These are phyloP conservation scores for Fusarium temperatum DNA, from an alignment of 2,329 filamentous ascomycete genomes.

Conservation along the genomic window DNA sequence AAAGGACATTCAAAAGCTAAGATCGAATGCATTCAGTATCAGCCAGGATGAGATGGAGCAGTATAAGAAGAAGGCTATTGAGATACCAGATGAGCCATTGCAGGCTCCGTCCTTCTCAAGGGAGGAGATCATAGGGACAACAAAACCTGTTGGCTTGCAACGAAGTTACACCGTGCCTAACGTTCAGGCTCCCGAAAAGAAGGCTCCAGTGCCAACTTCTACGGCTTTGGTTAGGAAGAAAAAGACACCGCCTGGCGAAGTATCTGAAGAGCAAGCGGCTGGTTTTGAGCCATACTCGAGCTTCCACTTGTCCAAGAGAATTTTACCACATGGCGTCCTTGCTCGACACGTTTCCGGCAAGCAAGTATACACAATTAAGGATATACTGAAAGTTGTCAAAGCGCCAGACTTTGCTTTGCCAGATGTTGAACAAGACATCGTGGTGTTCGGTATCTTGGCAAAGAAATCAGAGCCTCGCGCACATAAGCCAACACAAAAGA, in stretches of 20 bases:
- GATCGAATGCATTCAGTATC: conserved; percentile 67
- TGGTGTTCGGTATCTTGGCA: conserved; percentile 87
- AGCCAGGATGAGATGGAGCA: conserved; percentile 66
- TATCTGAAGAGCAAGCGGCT: conserved; percentile 40
- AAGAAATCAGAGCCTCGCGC: conserved; percentile 83
- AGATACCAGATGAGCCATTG: conserved; percentile 60
- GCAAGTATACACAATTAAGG: conserved; percentile 79
- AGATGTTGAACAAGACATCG: conserved; percentile 84
- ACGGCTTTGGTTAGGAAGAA: conserved; percentile 15
- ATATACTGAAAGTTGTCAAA: conserved; percentile 83
- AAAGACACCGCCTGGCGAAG: conserved; percentile 31
- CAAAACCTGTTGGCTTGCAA: conserved; percentile 44
- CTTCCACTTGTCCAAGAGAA: conserved; percentile 82
- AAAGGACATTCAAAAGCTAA: conserved; percentile 60
- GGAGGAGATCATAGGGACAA: conserved; percentile 65
- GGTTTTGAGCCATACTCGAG: conserved; percentile 89
- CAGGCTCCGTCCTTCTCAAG: conserved; percentile 66
- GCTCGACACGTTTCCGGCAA: conserved; percentile 81
- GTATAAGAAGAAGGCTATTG: conserved; percentile 66
- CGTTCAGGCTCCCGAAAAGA: conserved; percentile 35
- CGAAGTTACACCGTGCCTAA: conserved; percentile 57
- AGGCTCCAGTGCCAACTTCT: conserved; percentile 14
- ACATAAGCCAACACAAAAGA: conserved; percentile 59
- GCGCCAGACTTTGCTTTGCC: conserved; percentile 84
- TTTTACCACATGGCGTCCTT: conserved; percentile 82